Evolutionary conservation across 2,329 filamentous ascomycete genomes (phyloP).

Genomic region (Fusarium camptoceras): DNA sequence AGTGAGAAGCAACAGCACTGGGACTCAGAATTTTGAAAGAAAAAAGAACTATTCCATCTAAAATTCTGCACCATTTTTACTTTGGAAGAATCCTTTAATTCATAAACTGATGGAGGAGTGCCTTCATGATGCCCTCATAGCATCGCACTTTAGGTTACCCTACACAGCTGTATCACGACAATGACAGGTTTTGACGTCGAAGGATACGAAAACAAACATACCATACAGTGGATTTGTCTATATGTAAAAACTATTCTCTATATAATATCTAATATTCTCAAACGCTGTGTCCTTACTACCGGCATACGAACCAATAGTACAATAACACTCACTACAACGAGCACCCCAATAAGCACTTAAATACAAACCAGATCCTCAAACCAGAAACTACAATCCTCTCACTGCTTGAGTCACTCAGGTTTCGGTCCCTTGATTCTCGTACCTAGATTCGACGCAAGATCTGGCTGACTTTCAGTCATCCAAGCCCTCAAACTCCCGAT

Average conservation of each 20-base stretch:
- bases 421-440: neutral
- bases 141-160: slow-evolving; percentile 19
- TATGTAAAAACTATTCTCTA: accelerated
- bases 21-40: neutral
- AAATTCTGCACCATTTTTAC: neutral
- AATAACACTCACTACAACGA: neutral
- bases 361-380: neutral
- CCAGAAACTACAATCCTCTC: neutral
- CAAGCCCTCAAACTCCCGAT: slow-evolving; percentile 29
- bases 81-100: neutral
- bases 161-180: slow-evolving; percentile 4
- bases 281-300: neutral
- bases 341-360: neutral
- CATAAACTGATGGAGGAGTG: neutral
- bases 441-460: neutral
- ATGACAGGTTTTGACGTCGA: neutral
- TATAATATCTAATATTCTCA: too few species aligned
- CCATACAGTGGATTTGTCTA: neutral
- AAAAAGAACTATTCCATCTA: neutral
- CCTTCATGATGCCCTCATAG: neutral
- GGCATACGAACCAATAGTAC: neutral
- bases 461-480: neutral
- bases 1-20: neutral
- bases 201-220: neutral
- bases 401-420: neutral